Base-by-base conservation (phyloP, 306 rosid genomes). In the Vigna unguiculata region DNA sequence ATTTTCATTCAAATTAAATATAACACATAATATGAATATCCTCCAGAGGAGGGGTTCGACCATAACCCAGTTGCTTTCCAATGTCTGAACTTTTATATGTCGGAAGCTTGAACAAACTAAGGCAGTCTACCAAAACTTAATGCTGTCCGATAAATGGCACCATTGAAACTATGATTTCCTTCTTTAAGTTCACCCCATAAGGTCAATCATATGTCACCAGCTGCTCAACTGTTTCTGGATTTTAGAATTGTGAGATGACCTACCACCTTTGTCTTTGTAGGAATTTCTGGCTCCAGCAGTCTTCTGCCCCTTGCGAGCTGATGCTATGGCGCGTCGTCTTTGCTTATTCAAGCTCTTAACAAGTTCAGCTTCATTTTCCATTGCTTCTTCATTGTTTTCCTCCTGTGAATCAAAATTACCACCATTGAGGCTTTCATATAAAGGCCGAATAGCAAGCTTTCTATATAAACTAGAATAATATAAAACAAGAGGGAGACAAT, bases 231-330 rank as follows among this genome's bases (percentile, higher is more conserved):
- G 92, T 55, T 78, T 86, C 72, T 89, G 91, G 45, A 91, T 40
- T 85, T 87, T 91, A 36, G 96, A 85, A 82, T 49, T 91, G 66
- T 85, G 51, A 24, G 97, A 85, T 64, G 98, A 88, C 80, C 82
- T 91, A 4, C 96, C 90, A 71, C 96, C 98, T 81, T 94, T 94
- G 88, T 88, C 97, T 83, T 93, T 91, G 84, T 91, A 87, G 43
- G 87, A 82, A 71, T 91, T 91, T 83, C 98, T 83, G 11, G 98
- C 86, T 49, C 89, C 75, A 60, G 24, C 43, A 71, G 48, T 43
- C 83, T 86, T 91, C 5, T 84, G 82, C 46, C 96, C 91, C 75
- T 90, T 88, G 4, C 58, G 87, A 21, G 91, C 87, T 12, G 93
- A 75, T 25, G 92, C 81, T 28, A 90, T 77, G 45, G 91, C 93